These are phyloP conservation scores for Coemansia sp. DNA, from an alignment of 192 early-diverging fungal species.

Conservation along the genomic window DNA sequence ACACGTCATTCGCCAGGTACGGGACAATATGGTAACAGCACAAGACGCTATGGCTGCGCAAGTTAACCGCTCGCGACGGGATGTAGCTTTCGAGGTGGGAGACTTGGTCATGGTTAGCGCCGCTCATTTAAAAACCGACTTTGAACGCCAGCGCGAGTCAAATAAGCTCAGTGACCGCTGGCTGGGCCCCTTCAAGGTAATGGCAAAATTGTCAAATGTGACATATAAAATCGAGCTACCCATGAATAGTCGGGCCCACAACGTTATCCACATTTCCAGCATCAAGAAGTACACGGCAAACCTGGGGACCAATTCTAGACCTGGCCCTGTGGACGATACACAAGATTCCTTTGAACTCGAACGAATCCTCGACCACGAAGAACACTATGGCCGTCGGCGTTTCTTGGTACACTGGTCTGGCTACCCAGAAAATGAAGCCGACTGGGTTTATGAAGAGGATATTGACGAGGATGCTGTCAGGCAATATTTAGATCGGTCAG, in stretches of 20 bases:
- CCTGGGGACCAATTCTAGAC: neutral
- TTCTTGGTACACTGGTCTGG: conserved; percentile 1
- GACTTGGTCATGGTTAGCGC: neutral
- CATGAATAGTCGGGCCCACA: neutral
- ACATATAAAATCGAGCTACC: neutral
- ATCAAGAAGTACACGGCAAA: neutral
- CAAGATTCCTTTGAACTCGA: neutral
- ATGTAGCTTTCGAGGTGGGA: neutral
- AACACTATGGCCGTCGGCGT: neutral
- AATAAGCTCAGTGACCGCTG: neutral
- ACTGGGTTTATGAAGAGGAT: neutral
- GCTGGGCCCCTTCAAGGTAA: neutral
- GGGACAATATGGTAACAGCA: neutral
- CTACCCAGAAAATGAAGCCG: neutral
- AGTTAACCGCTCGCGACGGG: neutral
- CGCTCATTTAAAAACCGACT: conserved; percentile 1
- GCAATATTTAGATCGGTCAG: neutral
- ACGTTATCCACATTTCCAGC: neutral
- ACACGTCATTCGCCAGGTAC: neutral
- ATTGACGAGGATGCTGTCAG: neutral
- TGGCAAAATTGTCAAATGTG: neutral
- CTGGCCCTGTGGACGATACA: neutral
- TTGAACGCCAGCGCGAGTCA: neutral
- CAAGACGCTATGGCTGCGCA: neutral
- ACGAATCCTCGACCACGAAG: neutral